These are phyloP conservation scores for Solanum neorickii DNA, from an alignment of 257 asterid genomes.

Conservation along the genomic window DNA sequence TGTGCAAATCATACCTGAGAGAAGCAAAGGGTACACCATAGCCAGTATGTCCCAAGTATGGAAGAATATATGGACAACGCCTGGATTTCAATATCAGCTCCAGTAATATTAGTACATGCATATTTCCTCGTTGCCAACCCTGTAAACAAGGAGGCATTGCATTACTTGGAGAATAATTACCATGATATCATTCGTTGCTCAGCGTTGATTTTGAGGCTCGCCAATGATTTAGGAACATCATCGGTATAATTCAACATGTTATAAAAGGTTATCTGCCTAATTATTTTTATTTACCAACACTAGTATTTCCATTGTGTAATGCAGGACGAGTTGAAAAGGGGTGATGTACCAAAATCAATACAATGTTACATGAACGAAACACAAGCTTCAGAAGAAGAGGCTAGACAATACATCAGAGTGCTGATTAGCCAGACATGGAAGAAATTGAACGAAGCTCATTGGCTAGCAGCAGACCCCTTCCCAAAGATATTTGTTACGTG, in stretches of 20 bases:
- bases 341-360: conserved; percentile 17
- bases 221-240: conserved; percentile 49
- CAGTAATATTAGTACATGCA: conserved; percentile 16
- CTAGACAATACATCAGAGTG: conserved; percentile 1
- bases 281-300: neutral
- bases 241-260: conserved; percentile 5
- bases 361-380: conserved; percentile 46
- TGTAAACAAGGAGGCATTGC: conserved; percentile 10
- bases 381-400: conserved; percentile 12
- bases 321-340: conserved; percentile 10
- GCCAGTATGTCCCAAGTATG: conserved; percentile 14
- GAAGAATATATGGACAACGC: conserved; percentile 32
- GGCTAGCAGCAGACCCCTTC: neutral
- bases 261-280: neutral
- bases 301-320: neutral
- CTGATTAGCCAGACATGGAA: conserved; percentile 22
- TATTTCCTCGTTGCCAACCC: conserved; percentile 27
- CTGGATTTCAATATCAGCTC: conserved; percentile 29
- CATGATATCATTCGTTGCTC: conserved; percentile 24
- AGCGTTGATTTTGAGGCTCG: conserved; percentile 19
- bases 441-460: conserved; percentile 14
- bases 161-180: conserved; percentile 5
- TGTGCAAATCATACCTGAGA: conserved; percentile 6
- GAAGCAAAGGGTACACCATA: conserved; percentile 29
- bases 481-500: neutral